phyloP scores from a whole-genome alignment of 306 rosid genomes.

The Cyclanthera cordifolia region DNA sequence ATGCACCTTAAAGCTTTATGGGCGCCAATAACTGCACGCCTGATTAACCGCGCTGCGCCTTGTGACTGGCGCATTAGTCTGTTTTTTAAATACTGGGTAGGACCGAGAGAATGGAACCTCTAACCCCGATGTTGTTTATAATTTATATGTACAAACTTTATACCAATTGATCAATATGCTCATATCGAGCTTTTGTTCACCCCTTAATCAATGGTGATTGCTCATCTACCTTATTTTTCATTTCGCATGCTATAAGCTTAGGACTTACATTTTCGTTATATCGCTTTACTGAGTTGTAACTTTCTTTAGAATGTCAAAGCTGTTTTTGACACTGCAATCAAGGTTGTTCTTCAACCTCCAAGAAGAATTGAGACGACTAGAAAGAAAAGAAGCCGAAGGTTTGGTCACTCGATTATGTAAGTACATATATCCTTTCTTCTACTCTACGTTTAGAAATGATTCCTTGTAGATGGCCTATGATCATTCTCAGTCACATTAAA shows the following conservation, averaged over 20 bases:
- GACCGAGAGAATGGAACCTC: no score
- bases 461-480: neutral
- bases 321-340: slow-evolving; percentile 89
- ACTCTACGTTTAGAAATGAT: neutral
- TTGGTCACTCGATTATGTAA: slow-evolving; percentile 74
- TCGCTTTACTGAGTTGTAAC: slow-evolving; percentile 6
- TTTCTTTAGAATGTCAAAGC: slow-evolving; percentile 83
- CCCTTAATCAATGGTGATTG: neutral
- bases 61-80: no score
- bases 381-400: slow-evolving; percentile 60
- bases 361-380: slow-evolving; percentile 67
- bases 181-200: no score
- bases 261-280: no score
- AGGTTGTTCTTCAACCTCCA: slow-evolving; percentile 98
- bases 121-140: no score
- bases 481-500: neutral
- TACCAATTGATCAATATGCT: no score
- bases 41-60: no score
- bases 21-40: no score
- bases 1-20: no score
- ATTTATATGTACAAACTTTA: no score
- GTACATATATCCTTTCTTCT: slow-evolving; percentile 23
- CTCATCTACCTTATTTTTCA: neutral
- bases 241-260: neutral
- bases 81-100: no score